Percentiles rank a stretch among this genome's conserved stretches.
phyloP scores from a whole-genome alignment of 202 grass and related monocot species.

The Sporobolus alterniflorus region DNA sequence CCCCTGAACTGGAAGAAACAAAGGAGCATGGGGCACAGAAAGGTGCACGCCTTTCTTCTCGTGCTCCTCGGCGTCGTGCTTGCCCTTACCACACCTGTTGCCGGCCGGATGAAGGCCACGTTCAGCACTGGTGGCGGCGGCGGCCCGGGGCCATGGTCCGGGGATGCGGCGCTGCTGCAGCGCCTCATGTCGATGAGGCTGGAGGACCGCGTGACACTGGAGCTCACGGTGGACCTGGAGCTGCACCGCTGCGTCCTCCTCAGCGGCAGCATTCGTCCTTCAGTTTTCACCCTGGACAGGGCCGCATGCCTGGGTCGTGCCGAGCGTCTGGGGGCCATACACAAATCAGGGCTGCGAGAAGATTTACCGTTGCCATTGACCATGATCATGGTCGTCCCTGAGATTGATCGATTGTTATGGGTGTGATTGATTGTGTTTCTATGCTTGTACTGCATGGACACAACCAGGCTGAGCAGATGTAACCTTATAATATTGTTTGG shows the following conservation, averaged over 20 bases:
- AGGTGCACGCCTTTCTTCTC: not conserved
- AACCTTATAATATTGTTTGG: no score
- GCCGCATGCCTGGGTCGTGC: not conserved
- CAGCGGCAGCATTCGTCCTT: rapidly evolving
- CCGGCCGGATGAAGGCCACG: not conserved
- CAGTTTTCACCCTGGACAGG: no score
- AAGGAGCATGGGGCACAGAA: not conserved
- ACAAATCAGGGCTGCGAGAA: not conserved
- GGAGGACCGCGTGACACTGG: constrained; percentile 18
- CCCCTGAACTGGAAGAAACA: not conserved
- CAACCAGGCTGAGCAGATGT: no score
- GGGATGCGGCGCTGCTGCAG: not conserved
- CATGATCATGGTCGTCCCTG: not conserved
- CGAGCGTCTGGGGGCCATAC: not conserved
- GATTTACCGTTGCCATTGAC: constrained; percentile 8
- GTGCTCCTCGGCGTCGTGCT: not conserved
- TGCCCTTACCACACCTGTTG: not conserved
- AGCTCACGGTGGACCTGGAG: constrained; percentile 36
- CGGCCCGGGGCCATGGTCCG: not conserved
- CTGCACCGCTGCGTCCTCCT: constrained; percentile 36
- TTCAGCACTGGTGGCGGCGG: not conserved
- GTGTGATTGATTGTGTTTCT: no score
- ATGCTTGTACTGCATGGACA: no score
- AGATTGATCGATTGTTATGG: not conserved
- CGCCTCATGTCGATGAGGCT: not conserved